phyloP scores from a whole-genome alignment of 73 alveolate genomes.

The Stentor coeruleus region DNA sequence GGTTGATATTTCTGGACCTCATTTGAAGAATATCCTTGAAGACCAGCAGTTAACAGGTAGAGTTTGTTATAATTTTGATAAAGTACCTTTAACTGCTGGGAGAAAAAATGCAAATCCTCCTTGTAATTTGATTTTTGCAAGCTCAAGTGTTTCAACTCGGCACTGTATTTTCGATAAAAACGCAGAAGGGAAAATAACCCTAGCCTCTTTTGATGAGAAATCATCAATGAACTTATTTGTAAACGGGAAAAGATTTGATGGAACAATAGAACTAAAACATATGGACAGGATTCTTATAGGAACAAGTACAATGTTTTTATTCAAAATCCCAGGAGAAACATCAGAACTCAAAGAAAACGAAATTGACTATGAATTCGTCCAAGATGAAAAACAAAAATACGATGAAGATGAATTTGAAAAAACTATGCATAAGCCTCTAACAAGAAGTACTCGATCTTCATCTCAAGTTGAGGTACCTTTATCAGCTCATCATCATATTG shows the following conservation, averaged over 20 bases:
- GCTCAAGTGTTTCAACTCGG: slow-evolving; percentile 61
- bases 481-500: too few relatives aligned
- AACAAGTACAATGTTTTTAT: slow-evolving; percentile 39
- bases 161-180: slow-evolving; percentile 61
- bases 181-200: slow-evolving; percentile 51
- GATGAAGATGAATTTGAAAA: slow-evolving; percentile 10
- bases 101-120: background rate
- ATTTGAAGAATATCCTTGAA: slow-evolving; percentile 76
- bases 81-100: background rate
- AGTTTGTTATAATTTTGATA: background rate
- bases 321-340: slow-evolving; percentile 33
- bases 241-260: slow-evolving; percentile 56
- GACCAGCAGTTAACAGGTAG: slow-evolving; percentile 54
- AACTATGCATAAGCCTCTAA: slow-evolving; percentile 51
- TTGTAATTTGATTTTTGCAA: slow-evolving; percentile 44
- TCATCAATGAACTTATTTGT: slow-evolving; percentile 43
- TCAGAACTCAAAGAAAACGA: slow-evolving; percentile 32
- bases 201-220: slow-evolving; percentile 38
- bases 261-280: slow-evolving; percentile 28
- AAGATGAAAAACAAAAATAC: background rate
- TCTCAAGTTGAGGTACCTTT: too few relatives aligned
- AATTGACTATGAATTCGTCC: slow-evolving; percentile 32
- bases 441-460: too few relatives aligned
- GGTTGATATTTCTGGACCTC: slow-evolving; percentile 50
- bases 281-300: slow-evolving; percentile 58